Percentiles rank a stretch among this genome's conserved stretches.
These are phyloP conservation scores for Trichoderma reesei DNA, from an alignment of 495 filamentous ascomycete species.

Conservation along the genomic window DNA sequence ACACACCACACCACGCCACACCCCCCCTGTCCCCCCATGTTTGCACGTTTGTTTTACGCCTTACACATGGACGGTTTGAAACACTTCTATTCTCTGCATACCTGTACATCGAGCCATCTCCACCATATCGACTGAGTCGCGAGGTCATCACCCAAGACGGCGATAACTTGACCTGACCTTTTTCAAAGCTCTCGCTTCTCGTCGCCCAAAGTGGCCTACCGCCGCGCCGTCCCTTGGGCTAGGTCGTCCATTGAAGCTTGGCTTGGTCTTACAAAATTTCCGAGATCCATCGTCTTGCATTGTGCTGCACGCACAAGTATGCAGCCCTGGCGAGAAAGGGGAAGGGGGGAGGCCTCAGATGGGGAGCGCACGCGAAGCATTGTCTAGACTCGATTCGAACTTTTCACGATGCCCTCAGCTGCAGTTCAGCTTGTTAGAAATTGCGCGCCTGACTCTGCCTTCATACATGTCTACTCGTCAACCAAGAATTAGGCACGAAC, in stretches of 20 bases:
- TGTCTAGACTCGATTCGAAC: neutral
- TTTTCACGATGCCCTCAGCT: neutral
- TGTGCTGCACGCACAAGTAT: neutral
- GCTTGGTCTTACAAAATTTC: neutral
- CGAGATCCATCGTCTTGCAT: neutral
- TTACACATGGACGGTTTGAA: neutral
- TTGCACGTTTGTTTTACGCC: neutral
- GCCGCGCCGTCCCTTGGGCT: neutral
- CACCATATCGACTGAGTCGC: neutral
- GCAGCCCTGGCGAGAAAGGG: neutral
- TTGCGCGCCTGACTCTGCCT: neutral
- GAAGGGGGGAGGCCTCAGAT: neutral
- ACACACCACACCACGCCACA: neutral
- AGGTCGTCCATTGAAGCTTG: neutral
- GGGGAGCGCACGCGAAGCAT: neutral
- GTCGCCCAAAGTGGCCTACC: neutral
- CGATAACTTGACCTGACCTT: neutral
- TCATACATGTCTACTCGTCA: neutral
- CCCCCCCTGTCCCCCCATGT: neutral
- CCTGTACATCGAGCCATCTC: neutral
- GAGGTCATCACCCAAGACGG: neutral
- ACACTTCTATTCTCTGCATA: neutral
- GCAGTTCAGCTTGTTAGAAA: constrained; percentile 4
- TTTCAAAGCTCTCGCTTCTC: neutral
- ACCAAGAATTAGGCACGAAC: neutral